phyloP scores from a whole-genome alignment of 208 protist genomes.

The Giardia muris region DNA sequence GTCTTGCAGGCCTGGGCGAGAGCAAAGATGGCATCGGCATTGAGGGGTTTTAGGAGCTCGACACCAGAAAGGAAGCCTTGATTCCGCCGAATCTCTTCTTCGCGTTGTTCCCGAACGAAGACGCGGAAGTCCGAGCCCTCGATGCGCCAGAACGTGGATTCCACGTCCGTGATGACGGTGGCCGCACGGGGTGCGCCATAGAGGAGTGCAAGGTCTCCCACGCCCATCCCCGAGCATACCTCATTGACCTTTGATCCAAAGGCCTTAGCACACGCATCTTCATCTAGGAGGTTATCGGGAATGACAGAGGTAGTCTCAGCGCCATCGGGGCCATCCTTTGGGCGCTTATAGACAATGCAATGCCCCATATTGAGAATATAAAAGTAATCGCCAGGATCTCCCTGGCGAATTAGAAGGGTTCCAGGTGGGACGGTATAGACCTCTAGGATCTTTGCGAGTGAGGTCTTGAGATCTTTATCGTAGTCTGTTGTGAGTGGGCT shows the following conservation, averaged over 20 bases:
- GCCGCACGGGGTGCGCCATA: background rate
- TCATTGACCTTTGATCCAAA: background rate
- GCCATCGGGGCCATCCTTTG: background rate
- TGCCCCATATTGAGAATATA: background rate
- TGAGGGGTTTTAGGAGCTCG: background rate
- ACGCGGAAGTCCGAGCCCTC: background rate
- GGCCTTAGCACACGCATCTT: background rate
- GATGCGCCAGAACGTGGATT: background rate
- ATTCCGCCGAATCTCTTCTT: background rate
- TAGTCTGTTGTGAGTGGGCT: background rate
- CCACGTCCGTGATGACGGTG: background rate
- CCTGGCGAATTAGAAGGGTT: background rate
- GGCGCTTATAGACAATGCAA: background rate
- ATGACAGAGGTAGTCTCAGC: background rate
- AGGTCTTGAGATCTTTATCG: background rate
- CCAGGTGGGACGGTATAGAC: background rate
- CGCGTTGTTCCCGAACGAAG: background rate
- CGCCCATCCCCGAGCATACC: background rate
- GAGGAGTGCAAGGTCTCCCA: constrained; percentile 9
- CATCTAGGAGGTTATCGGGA: background rate
- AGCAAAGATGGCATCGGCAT: background rate
- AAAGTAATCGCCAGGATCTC: background rate
- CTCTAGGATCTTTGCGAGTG: background rate
- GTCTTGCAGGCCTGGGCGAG: background rate
- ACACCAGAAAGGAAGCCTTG: background rate